These are phyloP conservation scores for Pseudogymnoascus sp. DNA, from an alignment of 2,329 filamentous ascomycete genomes.

Conservation along the genomic window DNA sequence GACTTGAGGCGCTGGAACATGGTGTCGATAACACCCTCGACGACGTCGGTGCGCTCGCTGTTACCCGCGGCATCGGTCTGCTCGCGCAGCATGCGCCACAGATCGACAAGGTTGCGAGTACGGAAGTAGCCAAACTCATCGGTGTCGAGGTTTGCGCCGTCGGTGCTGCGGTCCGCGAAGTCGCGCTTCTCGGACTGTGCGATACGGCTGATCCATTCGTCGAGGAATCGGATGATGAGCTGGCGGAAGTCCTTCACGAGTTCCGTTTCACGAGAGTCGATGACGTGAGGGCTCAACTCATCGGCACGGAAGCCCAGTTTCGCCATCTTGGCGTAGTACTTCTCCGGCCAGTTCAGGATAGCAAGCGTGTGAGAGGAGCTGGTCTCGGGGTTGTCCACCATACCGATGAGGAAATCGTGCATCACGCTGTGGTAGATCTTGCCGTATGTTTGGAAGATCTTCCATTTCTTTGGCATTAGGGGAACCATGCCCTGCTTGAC, in stretches of 20 bases:
- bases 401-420: conserved; percentile 82
- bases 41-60: conserved; percentile 80
- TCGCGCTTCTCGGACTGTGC: conserved; percentile 73
- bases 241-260: conserved; percentile 89
- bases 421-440: conserved; percentile 89
- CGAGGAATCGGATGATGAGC: conserved; percentile 90
- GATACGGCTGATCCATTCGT: conserved; percentile 97
- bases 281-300: conserved; percentile 75
- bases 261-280: conserved; percentile 85
- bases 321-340: conserved; percentile 93
- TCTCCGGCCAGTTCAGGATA: conserved; percentile 90
- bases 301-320: conserved; percentile 75
- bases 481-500: conserved; percentile 88
- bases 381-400: conserved; percentile 79
- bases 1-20: conserved; percentile 84
- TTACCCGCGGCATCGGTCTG: conserved; percentile 80
- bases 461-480: conserved; percentile 94
- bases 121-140: conserved; percentile 88
- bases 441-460: conserved; percentile 83
- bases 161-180: conserved; percentile 69
- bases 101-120: conserved; percentile 83
- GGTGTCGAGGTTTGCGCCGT: conserved; percentile 69
- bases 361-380: conserved; percentile 81
- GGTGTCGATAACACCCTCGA: conserved; percentile 90
- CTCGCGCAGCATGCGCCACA: conserved; percentile 96